Conservation (phyloP, 2,329 filamentous ascomycete genomes). For the Rutstroemia sp. region DNA sequence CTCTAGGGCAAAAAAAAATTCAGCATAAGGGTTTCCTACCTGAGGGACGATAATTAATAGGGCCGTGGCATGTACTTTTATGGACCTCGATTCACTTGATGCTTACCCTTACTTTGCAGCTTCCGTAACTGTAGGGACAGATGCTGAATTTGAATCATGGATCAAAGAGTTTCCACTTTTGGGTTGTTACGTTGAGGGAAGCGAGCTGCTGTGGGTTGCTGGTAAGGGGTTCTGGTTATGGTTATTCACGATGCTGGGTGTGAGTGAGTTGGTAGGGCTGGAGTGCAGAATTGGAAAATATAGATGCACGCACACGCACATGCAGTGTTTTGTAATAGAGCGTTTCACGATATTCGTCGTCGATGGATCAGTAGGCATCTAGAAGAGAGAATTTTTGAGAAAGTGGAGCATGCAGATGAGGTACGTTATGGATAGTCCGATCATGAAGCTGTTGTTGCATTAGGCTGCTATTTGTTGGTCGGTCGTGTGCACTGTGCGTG, state of each 20-base stretch:
- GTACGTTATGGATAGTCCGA: neutral
- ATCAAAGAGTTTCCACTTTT: neutral
- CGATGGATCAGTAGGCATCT: too few species aligned
- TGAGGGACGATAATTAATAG: slow-evolving; percentile 8
- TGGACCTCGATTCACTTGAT: too few species aligned
- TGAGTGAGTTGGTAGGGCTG: slow-evolving; percentile 6
- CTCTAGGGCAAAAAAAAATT: too few species aligned
- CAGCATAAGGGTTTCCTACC: neutral
- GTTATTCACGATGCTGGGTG: neutral
- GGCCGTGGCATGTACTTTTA: neutral
- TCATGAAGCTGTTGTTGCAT: neutral
- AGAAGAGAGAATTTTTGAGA: too few species aligned
- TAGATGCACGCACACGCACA: neutral
- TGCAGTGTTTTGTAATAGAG: neutral
- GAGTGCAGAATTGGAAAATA: neutral
- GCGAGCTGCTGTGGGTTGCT: neutral
- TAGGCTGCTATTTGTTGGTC: neutral
- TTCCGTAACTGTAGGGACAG: too few species aligned
- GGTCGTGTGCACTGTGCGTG: neutral
- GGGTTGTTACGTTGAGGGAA: neutral
- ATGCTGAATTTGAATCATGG: neutral
- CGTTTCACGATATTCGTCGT: too few species aligned
- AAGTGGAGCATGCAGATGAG: slow-evolving; percentile 1
- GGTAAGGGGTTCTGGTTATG: neutral
- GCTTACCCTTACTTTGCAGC: too few species aligned